A percentile compares a stretch with the other conserved stretches of the same genome.
Evolutionary conservation across 768 basidiomycete species (phyloP).

Genomic region (Sarcomyxa edulis): DNA sequence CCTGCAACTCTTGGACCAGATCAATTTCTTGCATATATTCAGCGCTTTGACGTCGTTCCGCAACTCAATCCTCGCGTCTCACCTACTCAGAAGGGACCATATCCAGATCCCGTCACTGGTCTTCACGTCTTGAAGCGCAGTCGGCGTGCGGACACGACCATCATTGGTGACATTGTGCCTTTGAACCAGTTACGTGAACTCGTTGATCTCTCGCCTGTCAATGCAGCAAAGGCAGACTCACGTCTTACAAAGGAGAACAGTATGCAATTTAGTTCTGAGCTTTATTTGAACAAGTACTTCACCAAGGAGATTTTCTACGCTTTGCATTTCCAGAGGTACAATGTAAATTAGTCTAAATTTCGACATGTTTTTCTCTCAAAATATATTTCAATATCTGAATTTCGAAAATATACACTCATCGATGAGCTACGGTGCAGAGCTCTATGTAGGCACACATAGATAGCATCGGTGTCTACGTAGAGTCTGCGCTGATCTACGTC

Average conservation of each 20-base stretch:
- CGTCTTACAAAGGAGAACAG: background rate
- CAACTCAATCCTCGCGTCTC: constrained; percentile 2
- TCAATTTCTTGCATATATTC: background rate
- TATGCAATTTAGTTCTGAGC: no score
- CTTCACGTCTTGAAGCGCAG: constrained; percentile 3
- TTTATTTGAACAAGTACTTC: no score
- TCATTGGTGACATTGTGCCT: constrained; percentile 5
- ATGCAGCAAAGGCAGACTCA: constrained; percentile 3
- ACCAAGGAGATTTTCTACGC: no score
- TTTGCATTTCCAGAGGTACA: no score
- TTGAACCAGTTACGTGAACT: constrained; percentile 1
- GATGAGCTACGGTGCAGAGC: no score
- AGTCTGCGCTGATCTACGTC: no score
- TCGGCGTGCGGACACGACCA: background rate
- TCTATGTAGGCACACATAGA: no score
- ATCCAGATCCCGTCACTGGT: constrained; percentile 4
- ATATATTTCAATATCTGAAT: no score
- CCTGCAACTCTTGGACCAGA: background rate
- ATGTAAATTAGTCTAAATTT: no score
- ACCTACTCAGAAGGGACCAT: constrained; percentile 1
- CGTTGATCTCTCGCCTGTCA: constrained; percentile 5
- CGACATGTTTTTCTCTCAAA: no score
- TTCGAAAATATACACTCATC: no score
- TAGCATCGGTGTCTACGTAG: no score
- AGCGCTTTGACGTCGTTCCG: constrained; percentile 2